Conservation (phyloP, 768 basidiomycete genomes). For the Lactarius evosmus region DNA sequence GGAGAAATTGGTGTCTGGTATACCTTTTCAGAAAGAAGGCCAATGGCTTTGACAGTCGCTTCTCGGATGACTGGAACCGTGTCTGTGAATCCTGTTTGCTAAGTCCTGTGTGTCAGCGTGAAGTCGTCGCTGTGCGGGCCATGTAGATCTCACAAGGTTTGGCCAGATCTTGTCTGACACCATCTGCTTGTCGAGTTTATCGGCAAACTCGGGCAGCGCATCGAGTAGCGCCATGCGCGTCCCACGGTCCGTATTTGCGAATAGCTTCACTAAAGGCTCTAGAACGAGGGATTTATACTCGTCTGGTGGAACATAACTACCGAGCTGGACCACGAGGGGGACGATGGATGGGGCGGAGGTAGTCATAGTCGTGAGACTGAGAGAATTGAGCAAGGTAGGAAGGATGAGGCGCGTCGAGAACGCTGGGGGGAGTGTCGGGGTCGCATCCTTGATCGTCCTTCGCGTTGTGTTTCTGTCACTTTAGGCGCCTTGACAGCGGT, state of each 20-base stretch:
- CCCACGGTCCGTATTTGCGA: constrained; percentile 85
- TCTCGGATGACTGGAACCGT: constrained; percentile 93
- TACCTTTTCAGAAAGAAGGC: constrained; percentile 81
- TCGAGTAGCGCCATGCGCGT: constrained; percentile 93
- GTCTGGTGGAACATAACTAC: constrained; percentile 62
- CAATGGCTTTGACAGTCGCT: constrained; percentile 87
- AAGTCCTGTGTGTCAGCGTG: background rate
- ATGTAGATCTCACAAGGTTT: constrained; percentile 60
- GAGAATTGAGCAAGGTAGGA: constrained; percentile 73
- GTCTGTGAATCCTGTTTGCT: constrained; percentile 97
- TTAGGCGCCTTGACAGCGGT: background rate
- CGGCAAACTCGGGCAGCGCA: constrained; percentile 75
- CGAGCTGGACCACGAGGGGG: constrained; percentile 80
- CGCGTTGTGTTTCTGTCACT: background rate
- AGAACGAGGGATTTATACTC: constrained; percentile 70
- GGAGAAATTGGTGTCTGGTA: constrained; percentile 11
- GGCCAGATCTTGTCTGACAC: constrained; percentile 92
- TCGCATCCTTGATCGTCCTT: constrained; percentile 77
- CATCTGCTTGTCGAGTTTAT: constrained; percentile 80
- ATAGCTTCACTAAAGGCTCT: constrained; percentile 79
- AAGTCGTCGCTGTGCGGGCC: background rate
- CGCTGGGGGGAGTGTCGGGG: constrained; percentile 77
- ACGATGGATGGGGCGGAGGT: constrained; percentile 73
- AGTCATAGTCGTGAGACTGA: constrained; percentile 66
- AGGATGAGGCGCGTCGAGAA: constrained; percentile 85